Base-by-base conservation (phyloP, 2,329 filamentous ascomycete species). In the Colletotrichum chrysophilum region DNA sequence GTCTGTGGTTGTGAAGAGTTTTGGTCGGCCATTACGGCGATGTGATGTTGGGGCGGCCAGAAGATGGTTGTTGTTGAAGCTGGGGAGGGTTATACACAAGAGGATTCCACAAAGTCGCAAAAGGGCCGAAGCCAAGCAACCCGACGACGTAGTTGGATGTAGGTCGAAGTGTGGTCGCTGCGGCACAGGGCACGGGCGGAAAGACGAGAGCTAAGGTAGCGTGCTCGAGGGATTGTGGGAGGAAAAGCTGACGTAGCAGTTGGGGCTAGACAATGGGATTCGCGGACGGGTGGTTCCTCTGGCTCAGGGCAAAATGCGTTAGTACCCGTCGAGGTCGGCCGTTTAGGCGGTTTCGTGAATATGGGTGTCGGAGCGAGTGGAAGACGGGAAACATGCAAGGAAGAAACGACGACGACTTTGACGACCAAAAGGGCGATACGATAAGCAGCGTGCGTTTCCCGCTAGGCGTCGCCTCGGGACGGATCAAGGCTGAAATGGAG, bases 11-110 rank as follows among this genome's bases (percentile, higher is more conserved):
- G 75, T 69, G 61, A 66, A 21, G 71, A 16, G 52, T 76, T 71
- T 28, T 75, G 68, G 64, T 77, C 76, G 60, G 75, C 71, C 76
- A 77, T 77, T 43, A 60, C 28, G 56, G 69, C 38, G 24, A 43
- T n/a, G 32, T n/a, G 34, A 55, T 48, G 32, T 71, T 58, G 64
- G 28, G 26, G n/a, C 28, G 43, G 48, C 62, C 73, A 68, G 62
- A 68, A 62, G 21, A n/a, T 24, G 28, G 36, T 13, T 67, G 36
- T 13, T 67, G 70, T 64, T 68, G 10, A 38, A 32, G 56, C 56
- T 34, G 26, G 64, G 34, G 70, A 73, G 24, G 69, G 62, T 62
- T 60, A 38, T 48, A 48, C 43, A 64, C 66, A 32, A 62, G n/a
- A 64, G 56, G 62, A 67, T 67, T 26, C 64, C 64, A 58, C 43